Conservation (phyloP, 345 rosid species). For the Camelina sativa region DNA sequence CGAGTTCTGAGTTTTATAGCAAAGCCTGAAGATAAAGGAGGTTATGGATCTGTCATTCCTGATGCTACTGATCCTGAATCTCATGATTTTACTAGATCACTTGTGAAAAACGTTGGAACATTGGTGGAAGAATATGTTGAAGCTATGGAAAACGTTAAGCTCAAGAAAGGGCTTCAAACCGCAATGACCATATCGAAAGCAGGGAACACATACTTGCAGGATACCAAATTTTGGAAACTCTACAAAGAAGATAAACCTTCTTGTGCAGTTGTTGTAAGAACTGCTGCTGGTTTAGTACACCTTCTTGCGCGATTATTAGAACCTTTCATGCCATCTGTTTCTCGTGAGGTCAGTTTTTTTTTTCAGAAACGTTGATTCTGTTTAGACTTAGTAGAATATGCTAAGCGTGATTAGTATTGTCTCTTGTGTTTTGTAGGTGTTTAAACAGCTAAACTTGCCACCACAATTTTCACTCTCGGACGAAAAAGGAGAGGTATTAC, state of each 20-base stretch:
- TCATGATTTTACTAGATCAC: constrained; percentile 47
- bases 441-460: constrained; percentile 78
- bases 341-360: constrained; percentile 31
- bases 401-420: constrained; percentile 12
- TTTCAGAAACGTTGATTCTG: background rate
- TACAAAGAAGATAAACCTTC: constrained; percentile 68
- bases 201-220: constrained; percentile 90
- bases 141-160: constrained; percentile 89
- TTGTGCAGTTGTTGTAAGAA: constrained; percentile 77
- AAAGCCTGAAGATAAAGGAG: constrained; percentile 61
- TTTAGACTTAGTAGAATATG: no score
- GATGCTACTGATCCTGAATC: constrained; percentile 77
- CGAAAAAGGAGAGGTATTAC: constrained; percentile 63
- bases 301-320: constrained; percentile 82
- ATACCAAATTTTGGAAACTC: constrained; percentile 75
- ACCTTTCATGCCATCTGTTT: constrained; percentile 93
- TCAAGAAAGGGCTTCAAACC: constrained; percentile 80
- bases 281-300: constrained; percentile 76
- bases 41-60: constrained; percentile 83
- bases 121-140: constrained; percentile 66
- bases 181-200: constrained; percentile 84
- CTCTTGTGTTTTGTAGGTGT: constrained; percentile 51
- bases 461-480: constrained; percentile 65
- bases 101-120: constrained; percentile 66
- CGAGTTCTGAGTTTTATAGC: constrained; percentile 62